Evolutionary conservation across 352 stramenopile genomes (phyloP), one percentile per base, ranked within the genome.

Genomic region (Phytophthora macrochlamydospora): DNA sequence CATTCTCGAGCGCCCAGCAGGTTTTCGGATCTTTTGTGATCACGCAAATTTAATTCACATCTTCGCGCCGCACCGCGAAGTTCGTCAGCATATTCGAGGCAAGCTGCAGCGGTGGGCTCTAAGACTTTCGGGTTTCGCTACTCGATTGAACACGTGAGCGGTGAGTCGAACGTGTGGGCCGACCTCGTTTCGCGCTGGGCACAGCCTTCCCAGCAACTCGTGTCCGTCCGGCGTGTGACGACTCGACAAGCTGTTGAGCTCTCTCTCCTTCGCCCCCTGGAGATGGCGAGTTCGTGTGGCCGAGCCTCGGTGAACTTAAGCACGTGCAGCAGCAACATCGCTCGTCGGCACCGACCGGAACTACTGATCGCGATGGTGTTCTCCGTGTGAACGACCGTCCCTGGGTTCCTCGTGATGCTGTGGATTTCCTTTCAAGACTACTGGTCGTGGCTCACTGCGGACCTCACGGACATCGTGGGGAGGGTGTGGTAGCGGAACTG

Each of bases 11-110:
- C 7, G 11, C 8, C 8, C 14, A 24, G 11, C 40, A 3, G 5
- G 13, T 73, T 77, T 37, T 30, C n/a, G 44, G 2, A 52, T 77
- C 30, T 73, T 52, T 28, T 68, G 59, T 18, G 64, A 71, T 18
- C 69, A 71, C 33, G 45, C 37, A 6, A 75, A 65, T 24, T 53
- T 70, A 0, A 72, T 75, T 44, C 52, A 75, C 14, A 45, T 73
- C 0, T 75, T 73, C 35, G 66, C 54, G 1, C 59, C 60, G 11
- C 48, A 65, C n/a, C 11, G 18, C 4, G 40, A 46, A 24, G 40
- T 14, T 11, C 6, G 59, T 2, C 46, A 55, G 13, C n/a, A n/a
- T n/a, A n/a, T n/a, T n/a, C n/a, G n/a, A n/a, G 43, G 33, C 3
- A 76, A 71, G 37, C 51, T 69, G 3, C 40, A 55, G 9, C 58